phyloP scores from a whole-genome alignment of 441 rosid genomes.

The Pelargonium citronellum region DNA sequence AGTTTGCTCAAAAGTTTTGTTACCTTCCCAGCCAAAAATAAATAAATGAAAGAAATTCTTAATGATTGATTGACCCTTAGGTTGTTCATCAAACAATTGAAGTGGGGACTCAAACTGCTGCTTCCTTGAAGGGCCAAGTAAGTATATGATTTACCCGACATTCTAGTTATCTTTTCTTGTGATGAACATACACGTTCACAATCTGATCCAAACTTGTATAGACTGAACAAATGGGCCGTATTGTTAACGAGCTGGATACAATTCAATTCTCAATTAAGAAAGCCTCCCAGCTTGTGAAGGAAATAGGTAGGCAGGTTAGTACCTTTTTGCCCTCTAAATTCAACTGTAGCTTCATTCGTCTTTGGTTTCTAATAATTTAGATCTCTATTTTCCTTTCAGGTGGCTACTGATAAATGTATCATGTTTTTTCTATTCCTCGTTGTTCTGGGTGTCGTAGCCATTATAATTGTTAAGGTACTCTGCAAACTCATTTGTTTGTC shows the following conservation, averaged over 20 bases:
- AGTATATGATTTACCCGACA: constrained; percentile 21
- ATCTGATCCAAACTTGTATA: constrained; percentile 29
- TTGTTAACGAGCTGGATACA: constrained; percentile 92
- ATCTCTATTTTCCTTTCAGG: constrained; percentile 36
- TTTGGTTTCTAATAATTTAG: constrained; percentile 2
- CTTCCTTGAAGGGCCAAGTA: constrained; percentile 86
- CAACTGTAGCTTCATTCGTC: constrained; percentile 1
- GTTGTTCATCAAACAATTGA: constrained; percentile 91
- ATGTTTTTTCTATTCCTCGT: constrained; percentile 86
- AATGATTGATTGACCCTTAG: constrained; percentile 29
- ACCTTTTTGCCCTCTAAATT: constrained; percentile 12
- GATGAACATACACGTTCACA: neutral
- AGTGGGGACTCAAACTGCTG: constrained; percentile 96
- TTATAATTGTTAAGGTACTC: constrained; percentile 86
- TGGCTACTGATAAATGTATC: constrained; percentile 97
- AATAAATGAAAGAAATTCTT: constrained; percentile 2
- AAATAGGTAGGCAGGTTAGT: constrained; percentile 93
- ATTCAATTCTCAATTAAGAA: constrained; percentile 95
- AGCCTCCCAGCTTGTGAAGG: constrained; percentile 96
- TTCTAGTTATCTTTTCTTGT: neutral
- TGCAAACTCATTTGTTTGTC: constrained; percentile 9
- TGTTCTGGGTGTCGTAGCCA: constrained; percentile 86
- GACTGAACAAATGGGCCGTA: constrained; percentile 99
- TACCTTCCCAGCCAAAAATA: neutral
- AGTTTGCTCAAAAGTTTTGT: constrained; percentile 12